These are phyloP conservation scores for Monosporascus sp. DNA, from an alignment of 2,329 filamentous ascomycete species.

Conservation along the genomic window DNA sequence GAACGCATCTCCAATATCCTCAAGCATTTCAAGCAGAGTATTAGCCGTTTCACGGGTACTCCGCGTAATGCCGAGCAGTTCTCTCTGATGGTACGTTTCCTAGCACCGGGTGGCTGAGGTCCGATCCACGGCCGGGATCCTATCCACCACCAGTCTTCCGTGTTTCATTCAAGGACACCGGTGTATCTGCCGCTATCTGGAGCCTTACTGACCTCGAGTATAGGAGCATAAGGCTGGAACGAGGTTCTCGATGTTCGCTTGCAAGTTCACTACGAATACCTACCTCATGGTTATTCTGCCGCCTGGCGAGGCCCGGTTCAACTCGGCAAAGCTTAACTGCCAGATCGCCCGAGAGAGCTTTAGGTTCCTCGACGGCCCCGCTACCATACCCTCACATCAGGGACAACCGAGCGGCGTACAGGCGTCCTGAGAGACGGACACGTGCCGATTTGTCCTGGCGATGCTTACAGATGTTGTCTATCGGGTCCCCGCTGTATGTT, in stretches of 20 bases:
- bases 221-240: constrained; percentile 68
- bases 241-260: constrained; percentile 88
- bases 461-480: no score
- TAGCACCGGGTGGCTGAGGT: no score
- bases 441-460: no score
- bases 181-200: not conserved
- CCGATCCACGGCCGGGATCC: no score
- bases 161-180: not conserved
- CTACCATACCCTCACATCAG: constrained; percentile 8
- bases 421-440: no score
- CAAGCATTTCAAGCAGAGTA: constrained; percentile 93
- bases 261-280: constrained; percentile 94
- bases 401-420: not conserved
- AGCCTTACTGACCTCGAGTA: not conserved
- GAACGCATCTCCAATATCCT: constrained; percentile 95
- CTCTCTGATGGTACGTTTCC: constrained; percentile 52
- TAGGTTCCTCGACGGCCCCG: constrained; percentile 56
- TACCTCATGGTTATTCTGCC: constrained; percentile 91
- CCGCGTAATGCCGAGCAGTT: constrained; percentile 81
- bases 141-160: no score
- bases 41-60: constrained; percentile 70
- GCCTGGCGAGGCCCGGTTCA: constrained; percentile 86
- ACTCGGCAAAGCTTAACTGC: constrained; percentile 85
- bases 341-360: constrained; percentile 82
- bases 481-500: no score